Evolutionary conservation across 345 rosid genomes (phyloP).

Genomic region (Populus nigra): DNA sequence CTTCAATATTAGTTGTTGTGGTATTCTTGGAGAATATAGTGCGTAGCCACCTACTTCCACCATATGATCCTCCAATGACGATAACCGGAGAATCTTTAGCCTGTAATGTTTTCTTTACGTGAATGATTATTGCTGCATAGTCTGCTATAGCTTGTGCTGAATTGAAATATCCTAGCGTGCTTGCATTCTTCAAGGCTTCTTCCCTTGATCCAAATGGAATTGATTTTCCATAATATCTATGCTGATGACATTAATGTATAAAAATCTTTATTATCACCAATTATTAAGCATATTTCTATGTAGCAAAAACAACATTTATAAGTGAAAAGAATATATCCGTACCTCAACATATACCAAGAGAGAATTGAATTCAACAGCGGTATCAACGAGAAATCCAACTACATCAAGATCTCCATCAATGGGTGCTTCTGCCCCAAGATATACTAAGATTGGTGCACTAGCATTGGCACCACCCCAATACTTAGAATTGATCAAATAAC

Average conservation of each 20-base stretch:
- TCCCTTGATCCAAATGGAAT: slow-evolving; percentile 47
- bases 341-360: slow-evolving; percentile 44
- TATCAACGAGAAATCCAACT: slow-evolving; percentile 35
- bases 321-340: background rate
- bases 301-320: background rate
- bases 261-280: background rate
- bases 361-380: slow-evolving; percentile 31
- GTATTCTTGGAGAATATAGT: background rate
- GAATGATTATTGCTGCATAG: slow-evolving; percentile 51
- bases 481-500: slow-evolving; percentile 34
- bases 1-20: background rate
- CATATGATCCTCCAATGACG: slow-evolving; percentile 68
- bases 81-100: slow-evolving; percentile 54
- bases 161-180: slow-evolving; percentile 49
- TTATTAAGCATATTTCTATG: background rate
- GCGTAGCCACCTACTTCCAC: slow-evolving; percentile 53
- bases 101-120: slow-evolving; percentile 35
- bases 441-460: slow-evolving; percentile 38
- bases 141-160: slow-evolving; percentile 60
- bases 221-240: slow-evolving; percentile 47
- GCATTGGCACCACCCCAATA: slow-evolving; percentile 40
- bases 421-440: slow-evolving; percentile 35
- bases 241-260: slow-evolving; percentile 21
- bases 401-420: background rate
- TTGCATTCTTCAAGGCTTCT: slow-evolving; percentile 44